phyloP scores from a whole-genome alignment of 2,329 filamentous ascomycete species.

The Madurella mycetomatis region DNA sequence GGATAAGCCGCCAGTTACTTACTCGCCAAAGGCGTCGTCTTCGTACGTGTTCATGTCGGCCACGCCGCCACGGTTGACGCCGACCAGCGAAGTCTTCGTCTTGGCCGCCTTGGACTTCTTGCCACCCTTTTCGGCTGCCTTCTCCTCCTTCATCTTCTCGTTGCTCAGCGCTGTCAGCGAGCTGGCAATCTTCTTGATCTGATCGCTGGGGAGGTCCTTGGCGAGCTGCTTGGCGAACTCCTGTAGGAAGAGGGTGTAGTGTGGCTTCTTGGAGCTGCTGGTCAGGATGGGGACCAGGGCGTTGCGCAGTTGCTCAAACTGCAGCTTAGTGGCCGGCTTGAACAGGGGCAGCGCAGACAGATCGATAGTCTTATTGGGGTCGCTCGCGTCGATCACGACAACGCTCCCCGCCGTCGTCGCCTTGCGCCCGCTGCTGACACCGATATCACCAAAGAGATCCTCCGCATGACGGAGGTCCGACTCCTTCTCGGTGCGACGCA shows the following conservation, averaged over 20 bases:
- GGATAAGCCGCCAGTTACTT: conserved; percentile 9
- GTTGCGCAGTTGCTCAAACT: conserved; percentile 76
- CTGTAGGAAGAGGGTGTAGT: conserved; percentile 84
- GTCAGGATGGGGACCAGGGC: conserved; percentile 74
- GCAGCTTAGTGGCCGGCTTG: conserved; percentile 79
- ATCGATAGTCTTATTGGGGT: conserved; percentile 77
- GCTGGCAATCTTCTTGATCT: conserved; percentile 95
- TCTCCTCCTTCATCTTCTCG: conserved; percentile 99
- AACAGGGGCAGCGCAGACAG: conserved; percentile 77
- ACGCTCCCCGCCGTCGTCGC: conserved; percentile 58
- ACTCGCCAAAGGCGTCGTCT: conserved; percentile 72
- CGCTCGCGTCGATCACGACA: conserved; percentile 65
- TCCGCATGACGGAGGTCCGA: conserved; percentile 84
- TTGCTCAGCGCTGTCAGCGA: conserved; percentile 85
- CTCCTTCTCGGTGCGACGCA: conserved; percentile 78
- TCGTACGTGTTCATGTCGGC: conserved; percentile 72
- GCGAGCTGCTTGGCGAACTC: conserved; percentile 85
- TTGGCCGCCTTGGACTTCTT: conserved; percentile 98
- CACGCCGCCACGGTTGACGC: conserved; percentile 51
- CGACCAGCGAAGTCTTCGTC: conserved; percentile 79
- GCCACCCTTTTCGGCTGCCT: conserved; percentile 83
- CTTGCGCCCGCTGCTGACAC: conserved; percentile 70
- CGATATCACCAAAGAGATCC: conserved; percentile 79
- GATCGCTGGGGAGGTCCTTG: conserved; percentile 82
- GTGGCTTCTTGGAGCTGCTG: conserved; percentile 76